These are phyloP conservation scores for Musa balbisiana DNA, from an alignment of 202 grass and related monocot genomes.

Conservation along the genomic window DNA sequence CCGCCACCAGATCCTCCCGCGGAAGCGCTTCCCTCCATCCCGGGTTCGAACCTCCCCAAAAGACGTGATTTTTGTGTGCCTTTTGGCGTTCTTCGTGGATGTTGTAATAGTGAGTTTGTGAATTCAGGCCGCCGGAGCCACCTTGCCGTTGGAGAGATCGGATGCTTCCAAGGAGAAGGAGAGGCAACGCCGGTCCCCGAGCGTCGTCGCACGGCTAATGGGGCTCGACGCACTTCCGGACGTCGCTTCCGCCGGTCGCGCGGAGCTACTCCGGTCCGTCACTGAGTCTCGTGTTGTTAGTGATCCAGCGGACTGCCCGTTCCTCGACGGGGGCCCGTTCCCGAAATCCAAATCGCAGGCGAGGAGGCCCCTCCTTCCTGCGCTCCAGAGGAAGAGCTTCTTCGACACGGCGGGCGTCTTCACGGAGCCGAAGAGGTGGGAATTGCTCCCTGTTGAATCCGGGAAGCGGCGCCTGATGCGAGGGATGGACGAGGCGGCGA, in stretches of 20 bases:
- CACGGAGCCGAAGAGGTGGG: conserved; percentile 18
- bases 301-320: conserved; percentile 7
- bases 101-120: background rate
- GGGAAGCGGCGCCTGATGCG: conserved; percentile 67
- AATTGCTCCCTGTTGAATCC: conserved; percentile 32
- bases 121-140: conserved; percentile 15
- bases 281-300: conserved; percentile 10
- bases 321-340: conserved; percentile 9
- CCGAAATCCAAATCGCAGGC: background rate
- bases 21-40: conserved; percentile 4
- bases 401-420: conserved; percentile 22
- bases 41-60: conserved; percentile 4
- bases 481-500: conserved; percentile 61
- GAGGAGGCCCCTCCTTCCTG: background rate
- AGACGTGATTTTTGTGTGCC: background rate
- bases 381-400: conserved; percentile 23
- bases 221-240: conserved; percentile 21
- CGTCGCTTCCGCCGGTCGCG: conserved; percentile 8
- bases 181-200: conserved; percentile 15
- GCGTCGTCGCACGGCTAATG: conserved; percentile 25
- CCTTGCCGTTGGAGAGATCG: conserved; percentile 15
- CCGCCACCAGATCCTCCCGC: conserved; percentile 43
- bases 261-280: conserved; percentile 13
- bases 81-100: background rate
- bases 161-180: conserved; percentile 11